Conservation (phyloP, 306 rosid species). For the Cucurbita pepo region DNA sequence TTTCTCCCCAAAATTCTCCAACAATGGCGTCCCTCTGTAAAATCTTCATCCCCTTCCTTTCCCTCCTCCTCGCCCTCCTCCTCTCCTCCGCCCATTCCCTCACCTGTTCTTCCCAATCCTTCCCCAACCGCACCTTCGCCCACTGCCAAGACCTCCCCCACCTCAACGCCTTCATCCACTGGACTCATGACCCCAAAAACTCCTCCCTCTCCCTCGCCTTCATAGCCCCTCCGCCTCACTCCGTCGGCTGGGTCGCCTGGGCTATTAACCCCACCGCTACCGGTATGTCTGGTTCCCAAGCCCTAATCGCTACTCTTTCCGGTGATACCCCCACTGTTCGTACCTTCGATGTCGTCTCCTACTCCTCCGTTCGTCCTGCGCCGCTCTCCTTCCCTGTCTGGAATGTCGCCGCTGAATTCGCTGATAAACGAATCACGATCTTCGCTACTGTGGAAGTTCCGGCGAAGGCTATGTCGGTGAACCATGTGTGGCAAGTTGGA, state of each 20-base stretch:
- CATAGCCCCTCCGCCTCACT: constrained; percentile 13
- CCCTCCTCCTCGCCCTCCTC: neutral
- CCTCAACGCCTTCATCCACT: constrained; percentile 40
- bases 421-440: constrained; percentile 10
- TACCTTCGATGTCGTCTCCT: constrained; percentile 26
- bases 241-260: constrained; percentile 67
- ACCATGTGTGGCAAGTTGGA: constrained; percentile 67
- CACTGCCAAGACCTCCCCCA: constrained; percentile 41
- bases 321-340: neutral
- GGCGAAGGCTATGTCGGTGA: constrained; percentile 11
- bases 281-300: constrained; percentile 41
- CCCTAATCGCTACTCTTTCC: constrained; percentile 27
- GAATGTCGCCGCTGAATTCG: constrained; percentile 3
- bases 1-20: neutral
- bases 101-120: constrained; percentile 31
- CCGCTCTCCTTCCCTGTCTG: constrained; percentile 16
- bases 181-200: constrained; percentile 33
- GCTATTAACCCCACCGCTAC: constrained; percentile 39
- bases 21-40: neutral
- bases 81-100: constrained; percentile 19
- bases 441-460: constrained; percentile 37
- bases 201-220: constrained; percentile 50
- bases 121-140: constrained; percentile 16
- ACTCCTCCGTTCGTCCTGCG: neutral
- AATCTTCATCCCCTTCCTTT: neutral